Evolutionary conservation across 2,329 filamentous ascomycete species (phyloP), one percentile per base, ranked within the genome.

Genomic region (Nemania sp.): DNA sequence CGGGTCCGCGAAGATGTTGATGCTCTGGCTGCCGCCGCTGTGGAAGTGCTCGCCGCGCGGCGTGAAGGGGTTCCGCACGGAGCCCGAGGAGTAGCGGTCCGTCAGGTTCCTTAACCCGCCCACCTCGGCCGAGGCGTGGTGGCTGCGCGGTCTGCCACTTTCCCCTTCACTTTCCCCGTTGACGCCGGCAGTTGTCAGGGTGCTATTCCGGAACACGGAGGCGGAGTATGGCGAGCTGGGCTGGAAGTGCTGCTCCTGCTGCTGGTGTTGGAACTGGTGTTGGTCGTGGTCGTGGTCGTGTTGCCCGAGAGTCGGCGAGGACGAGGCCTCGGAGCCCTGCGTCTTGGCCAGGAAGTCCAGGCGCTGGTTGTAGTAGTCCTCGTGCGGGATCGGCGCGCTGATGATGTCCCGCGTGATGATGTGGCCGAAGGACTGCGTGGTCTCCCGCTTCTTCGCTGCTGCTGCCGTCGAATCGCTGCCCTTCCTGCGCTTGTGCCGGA

Each of bases 101-200:
- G 75, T 77, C 18, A 77, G 72, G 53, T 65, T 76, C 15, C 75
- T 62, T n/a, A 76, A 67, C 6, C 72, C 74, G 26, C 66, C 65
- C 43, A 78, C 62, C 68, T 77, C 76, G 49, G 76, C 76, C 4
- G 76, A 77, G 7, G 55, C 24, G 69, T 78, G 76, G 67, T 77
- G 70, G 62, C 73, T 76, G 47, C 76, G 74, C 43, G 72, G 73
- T 5, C 51, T 63, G 41, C 7, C 41, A n/a, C n/a, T n/a, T n/a
- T n/a, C n/a, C n/a, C n/a, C n/a, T n/a, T n/a, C n/a, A n/a, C n/a
- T n/a, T n/a, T n/a, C n/a, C n/a, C n/a, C n/a, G 24, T 2, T n/a
- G 27, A 15, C 15, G 18, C 11, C 38, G 13, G 15, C 11, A 15
- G 38, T 41, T 1, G 38, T 41, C 38, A 18, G 8, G 13, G 11